A percentile compares a stretch with the other conserved stretches of the same genome.
These are phyloP conservation scores for Triticum urartu DNA, from an alignment of 176 grass and related monocot genomes.

Conservation along the genomic window DNA sequence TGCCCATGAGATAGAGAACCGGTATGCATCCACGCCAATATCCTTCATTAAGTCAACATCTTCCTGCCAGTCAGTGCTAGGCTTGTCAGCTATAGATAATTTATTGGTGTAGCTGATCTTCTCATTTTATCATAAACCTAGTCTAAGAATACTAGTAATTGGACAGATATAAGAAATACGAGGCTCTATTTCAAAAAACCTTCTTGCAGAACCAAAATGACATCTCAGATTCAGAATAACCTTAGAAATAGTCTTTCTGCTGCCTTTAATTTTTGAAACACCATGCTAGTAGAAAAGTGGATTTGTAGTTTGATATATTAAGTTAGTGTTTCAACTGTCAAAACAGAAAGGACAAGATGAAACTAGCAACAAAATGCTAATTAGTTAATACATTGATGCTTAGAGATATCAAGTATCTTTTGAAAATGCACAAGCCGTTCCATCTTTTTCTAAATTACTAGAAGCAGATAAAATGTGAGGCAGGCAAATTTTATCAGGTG, in stretches of 20 bases:
- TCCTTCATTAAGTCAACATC: conserved; percentile 89
- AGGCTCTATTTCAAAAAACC: background rate
- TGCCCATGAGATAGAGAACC: conserved; percentile 97
- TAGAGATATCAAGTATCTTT: background rate
- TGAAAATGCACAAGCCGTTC: background rate
- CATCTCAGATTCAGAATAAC: background rate
- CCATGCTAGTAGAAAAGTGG: background rate
- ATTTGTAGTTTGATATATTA: background rate
- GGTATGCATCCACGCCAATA: conserved; percentile 85
- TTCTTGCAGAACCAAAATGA: background rate
- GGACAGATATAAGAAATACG: background rate
- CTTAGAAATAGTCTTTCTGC: background rate
- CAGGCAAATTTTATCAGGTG: background rate
- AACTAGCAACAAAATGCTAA: background rate
- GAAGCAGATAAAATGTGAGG: background rate
- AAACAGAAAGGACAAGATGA: background rate
- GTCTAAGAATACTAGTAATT: background rate
- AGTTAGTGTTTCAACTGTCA: background rate
- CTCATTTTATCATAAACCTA: background rate
- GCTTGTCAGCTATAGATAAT: conserved; percentile 1
- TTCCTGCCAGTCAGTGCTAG: conserved; percentile 40
- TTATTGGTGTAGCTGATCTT: background rate
- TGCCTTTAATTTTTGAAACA: conserved; percentile 5
- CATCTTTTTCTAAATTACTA: background rate
- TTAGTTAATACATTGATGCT: background rate